phyloP scores from a whole-genome alignment of 2,329 filamentous ascomycete species.

The Uncinocarpus reesii region DNA sequence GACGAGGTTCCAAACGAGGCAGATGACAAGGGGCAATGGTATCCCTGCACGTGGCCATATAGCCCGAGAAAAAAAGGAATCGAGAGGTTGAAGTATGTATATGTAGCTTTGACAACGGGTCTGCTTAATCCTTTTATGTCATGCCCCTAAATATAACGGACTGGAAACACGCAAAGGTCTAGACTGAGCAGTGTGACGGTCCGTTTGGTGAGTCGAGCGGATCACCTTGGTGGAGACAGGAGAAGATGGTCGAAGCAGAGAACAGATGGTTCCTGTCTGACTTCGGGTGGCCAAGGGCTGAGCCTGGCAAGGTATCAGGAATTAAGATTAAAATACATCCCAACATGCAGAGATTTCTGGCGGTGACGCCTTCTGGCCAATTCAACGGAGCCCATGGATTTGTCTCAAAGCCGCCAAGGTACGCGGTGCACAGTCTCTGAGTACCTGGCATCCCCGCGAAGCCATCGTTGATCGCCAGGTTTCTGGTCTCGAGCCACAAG shows the following conservation, averaged over 20 bases:
- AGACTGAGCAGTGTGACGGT: not conserved
- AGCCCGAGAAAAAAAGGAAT: not conserved
- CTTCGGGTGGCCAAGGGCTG: not conserved
- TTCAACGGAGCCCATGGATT: not conserved
- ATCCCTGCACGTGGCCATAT: slow-evolving; percentile 5
- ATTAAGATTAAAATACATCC: not conserved
- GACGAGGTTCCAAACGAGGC: not conserved
- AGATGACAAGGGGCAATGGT: slow-evolving; percentile 5
- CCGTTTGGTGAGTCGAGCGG: not conserved
- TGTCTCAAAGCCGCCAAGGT: slow-evolving; percentile 7
- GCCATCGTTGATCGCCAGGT: not conserved
- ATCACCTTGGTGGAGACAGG: slow-evolving; percentile 1
- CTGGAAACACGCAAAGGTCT: not conserved
- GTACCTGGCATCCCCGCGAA: not conserved
- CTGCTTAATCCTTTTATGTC: slow-evolving; percentile 1
- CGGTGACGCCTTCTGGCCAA: slow-evolving; percentile 1
- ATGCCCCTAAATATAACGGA: slow-evolving; percentile 1
- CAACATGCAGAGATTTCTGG: not conserved
- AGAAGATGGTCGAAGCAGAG: not conserved
- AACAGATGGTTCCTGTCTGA: not conserved
- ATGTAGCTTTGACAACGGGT: not conserved
- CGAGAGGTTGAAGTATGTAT: not conserved
- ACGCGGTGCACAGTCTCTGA: not conserved
- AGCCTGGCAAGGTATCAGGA: not conserved
- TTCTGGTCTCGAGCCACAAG: not conserved